Evolutionary conservation across 306 rosid genomes (phyloP), one percentile per base, ranked within the genome.

Genomic region (Cicer bijugum): DNA sequence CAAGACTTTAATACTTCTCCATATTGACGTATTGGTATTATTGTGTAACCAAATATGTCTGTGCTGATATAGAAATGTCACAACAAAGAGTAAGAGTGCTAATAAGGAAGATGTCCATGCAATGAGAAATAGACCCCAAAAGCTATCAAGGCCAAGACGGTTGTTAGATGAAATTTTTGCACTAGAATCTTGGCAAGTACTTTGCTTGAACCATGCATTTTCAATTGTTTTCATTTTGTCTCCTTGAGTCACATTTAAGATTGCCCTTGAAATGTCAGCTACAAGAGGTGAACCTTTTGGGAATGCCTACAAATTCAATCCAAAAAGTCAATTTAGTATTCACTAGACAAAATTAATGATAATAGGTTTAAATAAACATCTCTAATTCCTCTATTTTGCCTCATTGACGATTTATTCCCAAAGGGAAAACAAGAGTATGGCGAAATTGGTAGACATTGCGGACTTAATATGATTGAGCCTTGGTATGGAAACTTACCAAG

Each of bases 51-150:
- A 42, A 7, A 73, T 52, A 20, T 86, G 73, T 39, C 37, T 82
- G 0, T 84, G 67, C 42, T 75, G 53, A 72, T 83, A 8, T 0
- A 86, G 46, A 48, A 88, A 88, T 39, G 44, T 72, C 0, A 51
- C 15, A 8, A 42, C 45, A 40, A 47, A 84, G 58, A 82, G 6
- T 12, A 69, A 1, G 1, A 89, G 83, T 14, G 89, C 84, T 3
- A 20, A n/a, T 1, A 81, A 0, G 0, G 84, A 85, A 64, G 85
- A 72, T 42, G 20, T 44, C 19, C 84, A 82, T 1, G 78, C 86
- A 11, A 87, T 61, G 20, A 89, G 79, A 75, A 87, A 89, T 8
- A 89, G 80, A 5, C 91, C 92, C 84, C 88, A 74, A 16, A 90
- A 88, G 80, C 86, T 88, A 6, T 69, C 72, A 1, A 91, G 82